Percentiles rank a stretch among this genome's conserved stretches.
Conservation (phyloP, 2,329 filamentous ascomycete species). For the Colletotrichum horii region DNA sequence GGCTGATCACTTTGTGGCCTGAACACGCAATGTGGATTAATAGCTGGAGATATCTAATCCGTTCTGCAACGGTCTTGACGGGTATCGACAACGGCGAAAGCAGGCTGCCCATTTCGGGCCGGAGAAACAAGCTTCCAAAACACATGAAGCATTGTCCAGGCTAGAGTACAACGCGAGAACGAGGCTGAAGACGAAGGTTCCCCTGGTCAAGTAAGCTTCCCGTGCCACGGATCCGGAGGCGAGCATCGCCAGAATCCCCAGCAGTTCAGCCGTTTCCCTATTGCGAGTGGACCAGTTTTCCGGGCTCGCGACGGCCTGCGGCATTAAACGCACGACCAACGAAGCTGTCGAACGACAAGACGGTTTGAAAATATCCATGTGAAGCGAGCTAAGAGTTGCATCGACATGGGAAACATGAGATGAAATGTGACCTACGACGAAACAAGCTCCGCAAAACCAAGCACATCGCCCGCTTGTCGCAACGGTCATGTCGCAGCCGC, state of each 20-base stretch:
- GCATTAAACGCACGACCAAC: slow-evolving; percentile 20
- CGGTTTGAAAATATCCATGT: slow-evolving; percentile 16
- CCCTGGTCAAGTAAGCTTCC: slow-evolving; percentile 8
- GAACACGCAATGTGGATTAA: background rate
- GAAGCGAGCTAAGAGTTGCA: slow-evolving; percentile 14
- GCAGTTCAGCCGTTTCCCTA: background rate
- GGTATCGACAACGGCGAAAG: background rate
- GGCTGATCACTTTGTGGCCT: background rate
- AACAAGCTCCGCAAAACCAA: slow-evolving; percentile 8
- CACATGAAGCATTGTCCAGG: background rate
- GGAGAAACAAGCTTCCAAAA: slow-evolving; percentile 5
- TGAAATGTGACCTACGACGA: slow-evolving; percentile 12
- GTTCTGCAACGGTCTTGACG: background rate
- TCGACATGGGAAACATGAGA: slow-evolving; percentile 10
- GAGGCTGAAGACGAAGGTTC: background rate
- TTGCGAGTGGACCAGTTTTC: background rate
- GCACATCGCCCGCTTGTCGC: background rate
- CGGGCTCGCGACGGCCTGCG: slow-evolving; percentile 10
- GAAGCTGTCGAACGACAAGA: slow-evolving; percentile 21
- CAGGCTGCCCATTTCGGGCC: background rate
- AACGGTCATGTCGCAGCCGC: background rate
- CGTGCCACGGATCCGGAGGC: background rate
- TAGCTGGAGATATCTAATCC: background rate
- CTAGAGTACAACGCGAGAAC: background rate
- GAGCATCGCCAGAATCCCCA: background rate